Evolutionary conservation across 1,284 basidiomycete genomes (phyloP), one percentile per base, ranked within the genome.

Genomic region (Cryptococcus jaspeensis): DNA sequence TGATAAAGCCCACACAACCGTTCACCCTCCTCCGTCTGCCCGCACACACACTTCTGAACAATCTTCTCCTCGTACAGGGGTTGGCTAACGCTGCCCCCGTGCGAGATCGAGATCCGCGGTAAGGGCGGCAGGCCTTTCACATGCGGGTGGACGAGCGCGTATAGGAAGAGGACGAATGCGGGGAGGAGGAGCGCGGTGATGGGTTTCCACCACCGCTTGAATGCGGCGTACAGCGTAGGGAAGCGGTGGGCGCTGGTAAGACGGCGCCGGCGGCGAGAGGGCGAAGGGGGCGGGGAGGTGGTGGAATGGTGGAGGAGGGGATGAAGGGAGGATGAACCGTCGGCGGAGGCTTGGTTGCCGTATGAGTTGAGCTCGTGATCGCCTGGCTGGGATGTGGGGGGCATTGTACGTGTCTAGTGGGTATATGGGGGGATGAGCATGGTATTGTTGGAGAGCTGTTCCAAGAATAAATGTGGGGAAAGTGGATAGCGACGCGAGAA

Each of bases 1-100:
- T 66, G 62, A 50, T 76, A 77, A 8, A 72, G 50, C 3, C 64
- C 57, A 57, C 75, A 77, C 16, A 75, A 52, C 46, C 67, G 28
- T 41, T 60, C 50, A 6, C 73, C 73, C 16, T 60, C 66, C 20
- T 57, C 52, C 28, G 70, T 72, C 3, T 42, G 49, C 18, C 71
- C 71, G 46, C 73, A 75, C 3, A 58, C 38, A 51, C 73, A 75
- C 23, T 50, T 37, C 12, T 55, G 52, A 11, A 59, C 58, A 13
- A 58, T 55, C 35, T 59, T 56, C 25, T 61, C 57, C 25, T 50
- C 54, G 16, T 56, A 52, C 36, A 43, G 50, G 2, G 36, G 40
- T 36, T 56, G 22, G n/a, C 50, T 39, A 23, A 18, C 32, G 41
- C 28, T 37, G 46, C 41, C 46, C 18, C 53, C 64, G 11, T 52